These are phyloP conservation scores for Geranium brycei DNA, from an alignment of 345 rosid species.

Conservation along the genomic window DNA sequence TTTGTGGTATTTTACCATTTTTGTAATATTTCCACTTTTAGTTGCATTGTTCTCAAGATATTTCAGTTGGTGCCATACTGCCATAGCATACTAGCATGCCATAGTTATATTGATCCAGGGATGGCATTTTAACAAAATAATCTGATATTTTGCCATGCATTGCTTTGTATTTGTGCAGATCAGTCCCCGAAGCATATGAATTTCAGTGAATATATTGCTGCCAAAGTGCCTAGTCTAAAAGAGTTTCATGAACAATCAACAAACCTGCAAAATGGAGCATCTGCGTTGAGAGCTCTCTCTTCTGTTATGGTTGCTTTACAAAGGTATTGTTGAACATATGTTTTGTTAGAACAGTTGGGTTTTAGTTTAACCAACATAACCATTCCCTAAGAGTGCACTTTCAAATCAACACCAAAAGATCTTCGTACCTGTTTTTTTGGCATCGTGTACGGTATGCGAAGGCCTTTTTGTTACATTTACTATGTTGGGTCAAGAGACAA, in stretches of 20 bases:
- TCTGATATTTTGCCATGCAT: constrained; percentile 3
- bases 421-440: too few relatives aligned
- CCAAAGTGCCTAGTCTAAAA: constrained; percentile 62
- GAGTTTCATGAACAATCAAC: constrained; percentile 34
- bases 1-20: constrained; percentile 1
- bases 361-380: not conserved
- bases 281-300: constrained; percentile 56
- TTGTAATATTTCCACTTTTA: not conserved
- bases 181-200: constrained; percentile 54
- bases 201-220: constrained; percentile 45
- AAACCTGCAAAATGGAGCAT: constrained; percentile 36
- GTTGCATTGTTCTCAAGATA: not conserved
- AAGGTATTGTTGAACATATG: constrained; percentile 33
- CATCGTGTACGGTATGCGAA: too few relatives aligned
- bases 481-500: not conserved
- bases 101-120: not conserved
- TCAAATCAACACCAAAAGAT: too few relatives aligned
- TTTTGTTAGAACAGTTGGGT: not conserved
- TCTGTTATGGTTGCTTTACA: constrained; percentile 64
- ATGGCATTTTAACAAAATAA: not conserved
- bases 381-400: not conserved
- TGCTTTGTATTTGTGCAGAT: constrained; percentile 35
- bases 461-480: not conserved
- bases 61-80: too few relatives aligned
- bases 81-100: not conserved